These are phyloP conservation scores for Candida michaelii DNA, from an alignment of 805 yeast species.

Conservation along the genomic window DNA sequence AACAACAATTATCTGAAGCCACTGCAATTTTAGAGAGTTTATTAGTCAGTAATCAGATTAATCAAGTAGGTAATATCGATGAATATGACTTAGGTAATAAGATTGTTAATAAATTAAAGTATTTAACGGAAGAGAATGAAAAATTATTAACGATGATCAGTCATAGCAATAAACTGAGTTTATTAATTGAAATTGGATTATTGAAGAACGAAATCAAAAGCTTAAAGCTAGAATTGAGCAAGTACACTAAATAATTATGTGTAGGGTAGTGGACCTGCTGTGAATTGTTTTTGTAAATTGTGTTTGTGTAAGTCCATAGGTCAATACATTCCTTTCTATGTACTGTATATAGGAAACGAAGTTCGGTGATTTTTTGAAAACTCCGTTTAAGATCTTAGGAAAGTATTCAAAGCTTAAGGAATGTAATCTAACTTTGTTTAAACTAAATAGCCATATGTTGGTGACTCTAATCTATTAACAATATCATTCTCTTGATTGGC, in stretches of 20 bases:
- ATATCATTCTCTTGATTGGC: too few species aligned
- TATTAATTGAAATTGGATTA: constrained; percentile 65
- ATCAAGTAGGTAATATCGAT: constrained; percentile 52
- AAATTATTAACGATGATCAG: constrained; percentile 68
- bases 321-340: too few species aligned
- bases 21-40: constrained; percentile 64
- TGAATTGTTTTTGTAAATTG: too few species aligned
- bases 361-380: too few species aligned
- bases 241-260: constrained; percentile 2
- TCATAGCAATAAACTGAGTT: constrained; percentile 72
- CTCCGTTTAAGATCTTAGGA: too few species aligned
- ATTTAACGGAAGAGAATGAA: constrained; percentile 67
- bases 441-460: too few species aligned
- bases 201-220: constrained; percentile 40
- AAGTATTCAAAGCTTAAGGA: too few species aligned
- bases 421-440: too few species aligned
- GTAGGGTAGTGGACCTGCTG: too few species aligned
- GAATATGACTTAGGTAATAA: constrained; percentile 75
- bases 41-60: constrained; percentile 29
- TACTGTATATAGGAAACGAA: too few species aligned
- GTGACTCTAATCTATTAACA: too few species aligned
- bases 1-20: constrained; percentile 57
- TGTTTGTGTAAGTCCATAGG: too few species aligned
- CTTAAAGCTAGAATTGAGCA: constrained; percentile 11
- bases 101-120: constrained; percentile 59